Evolutionary conservation across 495 filamentous ascomycete genomes (phyloP), one percentile per base, ranked within the genome.

Genomic region (Neurospora africana): DNA sequence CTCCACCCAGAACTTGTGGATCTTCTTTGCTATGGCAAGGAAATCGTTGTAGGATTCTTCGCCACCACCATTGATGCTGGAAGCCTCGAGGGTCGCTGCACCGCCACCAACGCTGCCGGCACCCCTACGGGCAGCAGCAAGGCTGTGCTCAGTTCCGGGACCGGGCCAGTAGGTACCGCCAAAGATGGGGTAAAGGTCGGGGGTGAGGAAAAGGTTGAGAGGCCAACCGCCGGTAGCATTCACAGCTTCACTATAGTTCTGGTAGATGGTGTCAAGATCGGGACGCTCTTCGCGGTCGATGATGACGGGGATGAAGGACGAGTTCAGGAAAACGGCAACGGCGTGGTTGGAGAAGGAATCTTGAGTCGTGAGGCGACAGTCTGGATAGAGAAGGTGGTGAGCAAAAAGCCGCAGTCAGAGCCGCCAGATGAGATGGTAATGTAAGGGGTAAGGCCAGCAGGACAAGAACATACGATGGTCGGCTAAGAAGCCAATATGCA

Each of bases 151-250:
- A 83, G 90, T 72, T 88, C 93, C 83, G n/a, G 84, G 83, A 3
- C 94, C 93, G 11, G 95, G 93, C 92, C 93, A 98, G 80, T 99
- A 99, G 39, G 95, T 98, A 27, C 94, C 96, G 67, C 96, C 96
- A 80, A 97, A 98, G 27, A 99, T 89, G 1, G 95, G 95, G 73
- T 97, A 91, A 7, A 98, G 86, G 75, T 95, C 89, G 0, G 96
- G 96, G 0, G 96, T 98, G 35, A 98, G 85, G 78, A 99, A 98
- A 27, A 98, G 92, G 79, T 98, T 98, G 65, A 99, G 85, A 13
- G 95, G 95, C 96, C 96, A 99, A 35, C 95, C 95, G 4, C 94
- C 96, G 2, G 91, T 93, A 23, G 93, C 93, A 41, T 91, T 97
- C 19, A 95, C 94, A 6, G 94, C 95, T 83, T 97, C 93, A 38